phyloP scores from a whole-genome alignment of 2,329 filamentous ascomycete species.

The Dactylellina leptospora region DNA sequence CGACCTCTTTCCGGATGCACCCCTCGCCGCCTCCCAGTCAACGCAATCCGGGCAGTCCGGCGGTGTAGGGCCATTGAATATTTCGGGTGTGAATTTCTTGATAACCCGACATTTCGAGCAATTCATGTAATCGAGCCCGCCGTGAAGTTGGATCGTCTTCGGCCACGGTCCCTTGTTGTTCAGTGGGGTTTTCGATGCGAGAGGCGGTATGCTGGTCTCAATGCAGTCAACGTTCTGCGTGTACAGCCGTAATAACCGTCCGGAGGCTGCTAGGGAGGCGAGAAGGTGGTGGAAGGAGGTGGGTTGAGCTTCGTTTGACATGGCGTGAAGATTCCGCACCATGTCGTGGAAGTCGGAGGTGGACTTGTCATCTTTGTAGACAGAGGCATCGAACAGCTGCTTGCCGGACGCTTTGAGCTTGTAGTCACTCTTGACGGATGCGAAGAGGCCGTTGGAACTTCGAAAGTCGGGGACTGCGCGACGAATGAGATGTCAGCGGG shows the following conservation, averaged over 20 bases:
- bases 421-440: constrained; percentile 82
- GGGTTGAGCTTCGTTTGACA: constrained; percentile 79
- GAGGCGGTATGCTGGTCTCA: constrained; percentile 81
- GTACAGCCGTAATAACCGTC: constrained; percentile 86
- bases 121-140: constrained; percentile 93
- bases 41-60: constrained; percentile 81
- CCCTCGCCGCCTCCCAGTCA: constrained; percentile 78
- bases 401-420: constrained; percentile 94
- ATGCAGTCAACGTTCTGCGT: constrained; percentile 97
- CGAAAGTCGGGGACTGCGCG: constrained; percentile 87
- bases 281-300: constrained; percentile 93
- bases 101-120: constrained; percentile 90
- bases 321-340: constrained; percentile 85
- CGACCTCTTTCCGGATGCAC: constrained; percentile 83
- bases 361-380: constrained; percentile 89
- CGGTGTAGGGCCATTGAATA: constrained; percentile 85
- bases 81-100: constrained; percentile 75
- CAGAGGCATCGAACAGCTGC: constrained; percentile 94
- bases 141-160: constrained; percentile 89
- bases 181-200: constrained; percentile 82
- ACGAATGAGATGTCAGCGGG: constrained; percentile 25
- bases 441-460: constrained; percentile 88
- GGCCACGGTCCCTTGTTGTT: constrained; percentile 90
- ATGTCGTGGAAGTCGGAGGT: constrained; percentile 94
- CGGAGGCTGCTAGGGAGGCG: constrained; percentile 86